phyloP scores from a whole-genome alignment of 2,329 filamentous ascomycete genomes.

The Pseudodiploospora longispora region DNA sequence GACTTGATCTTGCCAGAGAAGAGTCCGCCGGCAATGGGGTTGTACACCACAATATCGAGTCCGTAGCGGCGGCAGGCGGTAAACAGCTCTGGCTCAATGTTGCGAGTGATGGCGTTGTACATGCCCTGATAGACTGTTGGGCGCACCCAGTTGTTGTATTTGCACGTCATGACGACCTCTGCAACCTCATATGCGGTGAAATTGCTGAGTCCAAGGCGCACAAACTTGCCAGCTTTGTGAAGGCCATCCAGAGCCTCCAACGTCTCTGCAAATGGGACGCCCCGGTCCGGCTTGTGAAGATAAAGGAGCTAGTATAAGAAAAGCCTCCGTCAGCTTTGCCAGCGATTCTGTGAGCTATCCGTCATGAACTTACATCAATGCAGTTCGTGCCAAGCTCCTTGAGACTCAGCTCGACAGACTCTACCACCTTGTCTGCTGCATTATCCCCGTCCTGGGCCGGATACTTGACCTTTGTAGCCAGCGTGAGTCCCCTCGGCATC shows the following conservation, averaged over 20 bases:
- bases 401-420: slow-evolving; percentile 59
- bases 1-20: slow-evolving; percentile 74
- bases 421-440: slow-evolving; percentile 53
- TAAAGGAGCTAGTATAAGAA: slow-evolving; percentile 26
- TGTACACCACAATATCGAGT: slow-evolving; percentile 10
- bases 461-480: slow-evolving; percentile 72
- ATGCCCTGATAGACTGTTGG: slow-evolving; percentile 83
- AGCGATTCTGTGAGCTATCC: neutral
- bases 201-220: slow-evolving; percentile 72
- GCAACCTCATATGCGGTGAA: slow-evolving; percentile 84
- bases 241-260: slow-evolving; percentile 70
- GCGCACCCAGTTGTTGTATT: slow-evolving; percentile 70
- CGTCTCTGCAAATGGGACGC: slow-evolving; percentile 70
- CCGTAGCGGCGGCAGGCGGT: slow-evolving; percentile 44
- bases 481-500: slow-evolving; percentile 67
- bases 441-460: slow-evolving; percentile 53
- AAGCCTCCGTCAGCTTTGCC: neutral
- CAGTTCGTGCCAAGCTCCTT: slow-evolving; percentile 64
- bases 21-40: slow-evolving; percentile 25
- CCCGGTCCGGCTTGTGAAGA: slow-evolving; percentile 42
- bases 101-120: slow-evolving; percentile 75
- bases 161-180: slow-evolving; percentile 72
- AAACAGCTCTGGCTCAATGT: slow-evolving; percentile 67
- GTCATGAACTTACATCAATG: slow-evolving; percentile 50
- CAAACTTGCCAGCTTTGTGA: slow-evolving; percentile 80